Evolutionary conservation across 2,329 filamentous ascomycete genomes (phyloP).

Genomic region (Aspergillus sclerotialis): DNA sequence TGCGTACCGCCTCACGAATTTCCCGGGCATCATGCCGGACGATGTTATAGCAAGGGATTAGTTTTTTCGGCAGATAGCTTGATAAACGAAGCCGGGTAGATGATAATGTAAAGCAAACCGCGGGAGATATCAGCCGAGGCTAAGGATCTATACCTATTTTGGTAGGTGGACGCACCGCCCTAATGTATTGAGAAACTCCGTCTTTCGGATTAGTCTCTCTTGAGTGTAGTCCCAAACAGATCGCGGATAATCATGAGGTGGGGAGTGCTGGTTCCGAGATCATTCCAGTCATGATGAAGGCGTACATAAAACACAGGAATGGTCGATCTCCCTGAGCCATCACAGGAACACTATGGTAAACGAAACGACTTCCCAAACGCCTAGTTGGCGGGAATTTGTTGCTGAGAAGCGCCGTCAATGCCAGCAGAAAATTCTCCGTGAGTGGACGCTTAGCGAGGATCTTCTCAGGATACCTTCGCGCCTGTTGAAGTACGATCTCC

Average conservation of each 20-base stretch:
- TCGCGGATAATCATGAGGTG: background rate
- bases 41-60: slow-evolving; percentile 11
- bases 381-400: slow-evolving; percentile 15
- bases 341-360: slow-evolving; percentile 2
- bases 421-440: slow-evolving; percentile 22
- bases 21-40: slow-evolving; percentile 14
- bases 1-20: slow-evolving; percentile 18
- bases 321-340: too few relatives aligned
- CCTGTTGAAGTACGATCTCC: too few relatives aligned
- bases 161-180: background rate
- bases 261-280: too few relatives aligned
- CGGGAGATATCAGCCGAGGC: background rate
- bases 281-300: too few relatives aligned
- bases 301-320: too few relatives aligned
- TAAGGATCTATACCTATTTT: background rate
- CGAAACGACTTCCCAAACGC: background rate
- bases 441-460: slow-evolving; percentile 24
- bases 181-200: too few relatives aligned
- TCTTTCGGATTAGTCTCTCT: too few relatives aligned
- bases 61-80: background rate
- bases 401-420: slow-evolving; percentile 22
- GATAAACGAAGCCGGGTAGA: too few relatives aligned
- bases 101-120: background rate
- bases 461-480: too few relatives aligned
- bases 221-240: background rate